phyloP scores from a whole-genome alignment of 1,284 basidiomycete genomes.

The Gymnopus androsaceus region DNA sequence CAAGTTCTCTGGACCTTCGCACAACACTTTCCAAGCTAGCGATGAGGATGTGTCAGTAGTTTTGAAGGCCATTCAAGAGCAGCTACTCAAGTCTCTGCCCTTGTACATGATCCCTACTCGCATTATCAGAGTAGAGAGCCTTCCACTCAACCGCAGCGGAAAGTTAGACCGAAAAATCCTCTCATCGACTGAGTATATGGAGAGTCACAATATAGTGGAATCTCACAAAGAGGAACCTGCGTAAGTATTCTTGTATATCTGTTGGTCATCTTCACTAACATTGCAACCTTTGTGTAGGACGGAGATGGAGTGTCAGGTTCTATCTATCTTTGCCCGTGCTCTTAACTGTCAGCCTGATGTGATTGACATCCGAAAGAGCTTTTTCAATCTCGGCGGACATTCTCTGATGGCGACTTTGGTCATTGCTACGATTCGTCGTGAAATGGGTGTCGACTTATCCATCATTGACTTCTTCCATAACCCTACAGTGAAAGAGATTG shows the following conservation, averaged over 20 bases:
- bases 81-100: not conserved
- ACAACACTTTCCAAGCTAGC: not conserved
- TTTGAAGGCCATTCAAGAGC: not conserved
- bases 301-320: not conserved
- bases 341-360: conserved; percentile 1
- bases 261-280: not conserved
- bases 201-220: not conserved
- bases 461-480: not conserved
- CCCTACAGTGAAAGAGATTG: conserved; percentile 1
- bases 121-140: not conserved
- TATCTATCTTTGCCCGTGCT: conserved; percentile 1
- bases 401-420: conserved; percentile 5
- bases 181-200: not conserved
- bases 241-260: not conserved
- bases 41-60: not conserved
- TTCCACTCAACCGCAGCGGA: conserved; percentile 3
- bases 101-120: not conserved
- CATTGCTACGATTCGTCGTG: not conserved
- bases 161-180: conserved; percentile 3
- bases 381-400: conserved; percentile 10
- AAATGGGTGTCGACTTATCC: not conserved
- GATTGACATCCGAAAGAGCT: not conserved
- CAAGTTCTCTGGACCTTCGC: not conserved
- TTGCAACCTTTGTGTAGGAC: not conserved
- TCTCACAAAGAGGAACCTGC: not conserved